Base-by-base conservation (phyloP, 371 early-diverging fungal genomes). In the Catenaria anguillulae region DNA sequence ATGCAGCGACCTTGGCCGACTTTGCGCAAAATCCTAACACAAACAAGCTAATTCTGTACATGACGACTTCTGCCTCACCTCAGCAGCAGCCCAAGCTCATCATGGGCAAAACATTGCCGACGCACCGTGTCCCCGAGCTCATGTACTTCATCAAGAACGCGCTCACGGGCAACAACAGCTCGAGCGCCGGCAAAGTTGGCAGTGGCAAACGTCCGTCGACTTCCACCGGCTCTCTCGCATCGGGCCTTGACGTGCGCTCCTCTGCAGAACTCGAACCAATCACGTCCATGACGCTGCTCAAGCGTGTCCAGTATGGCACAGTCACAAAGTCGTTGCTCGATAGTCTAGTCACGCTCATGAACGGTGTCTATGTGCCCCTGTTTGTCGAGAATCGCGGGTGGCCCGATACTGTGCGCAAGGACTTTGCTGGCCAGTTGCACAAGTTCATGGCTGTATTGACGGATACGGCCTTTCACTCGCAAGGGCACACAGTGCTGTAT, bases 371-470 rank as follows among this genome's bases (percentile, higher is more conserved):
- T 42, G 55, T 65, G 48, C 65, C 65, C 4, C 37, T 65, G 24
- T 65, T 65, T 26, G 43, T 65, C 50, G 60, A 64, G 19, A 65
- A 65, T 60, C 56, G 37, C 36, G 37, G 65, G 12, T 63, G 63
- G 62, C 65, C 65, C 21, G 64, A 65, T 21, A 64, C 58, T 24
- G 65, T 65, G 19, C 45, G 46, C 33, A 65, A 65, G 37, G 65
- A 65, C 33, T 65, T 65, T 56, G 65, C 56, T 17, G 55, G 45
- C 33, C 65, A 65, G 31, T 40, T 65, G 24, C 65, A 65, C 31
- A 65, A 65, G 58, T 65, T 65, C 45, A 65, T 65, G 65, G 65
- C 65, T 12, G 46, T 48, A 5, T 40, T 65, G 33, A 65, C 65
- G 6, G 65, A 65, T 45, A 45, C 65, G 0, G 40, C 64, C 17